Conservation (phyloP, 2,329 filamentous ascomycete species). For the Aspergillus calidoustus region DNA sequence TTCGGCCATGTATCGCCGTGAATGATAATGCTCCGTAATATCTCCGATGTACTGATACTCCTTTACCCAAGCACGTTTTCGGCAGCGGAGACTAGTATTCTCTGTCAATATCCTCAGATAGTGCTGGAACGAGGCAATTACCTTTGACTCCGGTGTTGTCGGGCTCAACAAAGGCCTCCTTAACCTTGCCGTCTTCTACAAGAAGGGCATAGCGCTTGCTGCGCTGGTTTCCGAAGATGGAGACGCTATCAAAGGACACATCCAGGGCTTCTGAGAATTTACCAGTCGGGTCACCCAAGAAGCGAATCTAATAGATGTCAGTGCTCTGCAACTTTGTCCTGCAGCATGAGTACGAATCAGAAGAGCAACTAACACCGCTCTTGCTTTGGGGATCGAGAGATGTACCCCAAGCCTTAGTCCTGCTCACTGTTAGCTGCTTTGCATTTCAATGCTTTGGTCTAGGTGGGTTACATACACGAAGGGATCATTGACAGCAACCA, state of each 20-base stretch:
- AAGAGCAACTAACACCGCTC: conserved; percentile 68
- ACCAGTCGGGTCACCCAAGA: conserved; percentile 80
- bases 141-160: conserved; percentile 83
- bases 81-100: conserved; percentile 50
- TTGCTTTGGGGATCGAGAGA: conserved; percentile 74
- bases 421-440: conserved; percentile 40
- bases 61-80: conserved; percentile 53
- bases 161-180: conserved; percentile 79
- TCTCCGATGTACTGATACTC: neutral
- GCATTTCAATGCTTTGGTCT: neutral
- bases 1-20: neutral
- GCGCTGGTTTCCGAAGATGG: conserved; percentile 80
- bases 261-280: conserved; percentile 84
- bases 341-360: neutral
- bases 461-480: conserved; percentile 75
- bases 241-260: conserved; percentile 75
- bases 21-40: neutral
- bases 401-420: conserved; percentile 88
- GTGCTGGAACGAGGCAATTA: conserved; percentile 40
- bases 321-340: neutral
- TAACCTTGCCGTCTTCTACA: conserved; percentile 83
- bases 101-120: neutral
- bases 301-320: conserved; percentile 70
- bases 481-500: conserved; percentile 90
- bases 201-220: conserved; percentile 88